These are phyloP conservation scores for Suhomyces taliae DNA, from an alignment of 1,139 yeast genomes.

Conservation along the genomic window DNA sequence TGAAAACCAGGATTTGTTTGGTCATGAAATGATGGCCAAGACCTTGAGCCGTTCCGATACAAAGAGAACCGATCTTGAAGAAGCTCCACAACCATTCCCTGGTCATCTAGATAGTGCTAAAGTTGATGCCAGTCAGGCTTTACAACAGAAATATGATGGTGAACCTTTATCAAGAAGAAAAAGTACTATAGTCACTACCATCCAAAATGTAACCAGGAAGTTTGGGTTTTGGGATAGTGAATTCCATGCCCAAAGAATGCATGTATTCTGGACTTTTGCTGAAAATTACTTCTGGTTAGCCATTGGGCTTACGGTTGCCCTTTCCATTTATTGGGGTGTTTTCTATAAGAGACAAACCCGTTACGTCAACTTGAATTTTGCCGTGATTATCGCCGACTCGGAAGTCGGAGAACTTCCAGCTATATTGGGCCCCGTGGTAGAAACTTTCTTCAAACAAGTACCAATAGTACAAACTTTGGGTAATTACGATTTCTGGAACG, in stretches of 20 bases:
- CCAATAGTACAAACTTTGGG: constrained; percentile 24
- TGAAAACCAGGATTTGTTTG: constrained; percentile 11
- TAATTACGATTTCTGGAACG: constrained; percentile 24
- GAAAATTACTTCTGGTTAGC: constrained; percentile 26
- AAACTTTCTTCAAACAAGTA: constrained; percentile 24
- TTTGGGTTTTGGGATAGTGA: constrained; percentile 32
- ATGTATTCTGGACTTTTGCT: constrained; percentile 20
- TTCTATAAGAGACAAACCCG: constrained; percentile 24
- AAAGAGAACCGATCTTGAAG: constrained; percentile 9
- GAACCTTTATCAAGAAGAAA: constrained; percentile 12
- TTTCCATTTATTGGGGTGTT: constrained; percentile 36
- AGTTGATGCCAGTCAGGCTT: background rate
- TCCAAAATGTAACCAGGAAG: constrained; percentile 20
- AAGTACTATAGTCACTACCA: constrained; percentile 22
- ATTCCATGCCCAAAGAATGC: constrained; percentile 22
- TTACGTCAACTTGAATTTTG: constrained; percentile 24
- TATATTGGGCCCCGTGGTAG: constrained; percentile 25
- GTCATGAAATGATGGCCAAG: constrained; percentile 7
- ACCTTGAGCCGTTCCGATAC: constrained; percentile 1
- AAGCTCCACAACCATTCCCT: constrained; percentile 8
- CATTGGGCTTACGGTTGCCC: constrained; percentile 24
- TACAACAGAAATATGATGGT: background rate
- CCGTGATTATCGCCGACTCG: constrained; percentile 28
- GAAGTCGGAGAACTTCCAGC: constrained; percentile 24
- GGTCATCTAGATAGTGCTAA: background rate